phyloP scores from a whole-genome alignment of 23 red algal species.

The Gracilaria vermiculophylla region DNA sequence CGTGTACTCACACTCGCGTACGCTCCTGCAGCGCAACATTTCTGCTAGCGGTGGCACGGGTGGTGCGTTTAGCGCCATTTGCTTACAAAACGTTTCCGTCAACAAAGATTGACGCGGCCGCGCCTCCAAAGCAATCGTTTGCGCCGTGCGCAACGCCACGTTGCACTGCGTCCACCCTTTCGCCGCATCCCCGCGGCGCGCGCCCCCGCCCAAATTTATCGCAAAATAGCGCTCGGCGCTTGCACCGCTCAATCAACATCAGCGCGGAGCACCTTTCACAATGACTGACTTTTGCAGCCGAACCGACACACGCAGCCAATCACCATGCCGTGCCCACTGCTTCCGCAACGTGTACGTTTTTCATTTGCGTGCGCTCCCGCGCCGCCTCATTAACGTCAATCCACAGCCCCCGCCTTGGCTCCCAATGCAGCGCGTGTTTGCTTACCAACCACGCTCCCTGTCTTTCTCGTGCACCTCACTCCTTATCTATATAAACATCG shows the following conservation, averaged over 20 bases:
- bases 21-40: too few relatives aligned
- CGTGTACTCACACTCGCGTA: too few relatives aligned
- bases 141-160: too few relatives aligned
- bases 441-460: not conserved
- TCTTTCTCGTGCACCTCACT: not conserved
- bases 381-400: conserved; percentile 35
- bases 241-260: not conserved
- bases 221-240: not conserved
- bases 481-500: not conserved
- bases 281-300: not conserved
- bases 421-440: not conserved
- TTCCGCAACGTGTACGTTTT: not conserved
- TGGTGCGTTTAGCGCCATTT: too few relatives aligned
- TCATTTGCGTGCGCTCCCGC: not conserved
- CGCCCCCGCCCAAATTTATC: not conserved
- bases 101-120: too few relatives aligned
- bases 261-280: not conserved
- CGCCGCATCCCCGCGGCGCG: not conserved
- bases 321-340: not conserved
- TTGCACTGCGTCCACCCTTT: too few relatives aligned
- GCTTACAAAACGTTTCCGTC: too few relatives aligned
- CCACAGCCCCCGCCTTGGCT: not conserved
- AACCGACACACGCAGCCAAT: not conserved
- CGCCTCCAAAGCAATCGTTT: too few relatives aligned
- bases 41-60: too few relatives aligned